Evolutionary conservation across 805 yeast genomes (phyloP), one percentile per base, ranked within the genome.

Genomic region (Candida insectalens): DNA sequence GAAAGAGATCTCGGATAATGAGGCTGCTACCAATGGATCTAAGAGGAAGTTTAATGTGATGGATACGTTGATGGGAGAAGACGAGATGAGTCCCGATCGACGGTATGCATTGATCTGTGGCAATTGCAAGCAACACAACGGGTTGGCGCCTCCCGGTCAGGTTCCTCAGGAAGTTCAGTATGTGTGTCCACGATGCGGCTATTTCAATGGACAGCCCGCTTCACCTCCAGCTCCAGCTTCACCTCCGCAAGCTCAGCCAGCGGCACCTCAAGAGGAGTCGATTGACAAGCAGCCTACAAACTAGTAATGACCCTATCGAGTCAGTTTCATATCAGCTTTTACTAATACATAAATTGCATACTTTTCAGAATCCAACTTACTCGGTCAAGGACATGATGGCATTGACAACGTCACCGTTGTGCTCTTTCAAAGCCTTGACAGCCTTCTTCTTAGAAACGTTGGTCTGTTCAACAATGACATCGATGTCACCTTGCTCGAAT

Each of bases 321-420:
- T n/a, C n/a, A n/a, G n/a, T n/a, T n/a, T n/a, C n/a, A n/a, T n/a
- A n/a, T n/a, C n/a, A n/a, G n/a, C n/a, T n/a, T n/a, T n/a, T n/a
- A n/a, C 3, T 22, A 4, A 10, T 21, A 6, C 13, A 16, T 13
- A 29, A 16, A 25, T 12, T 12, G 19, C n/a, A 15, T 26, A 20
- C 19, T 12, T 20, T 16, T 18, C n/a, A 33, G 19, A 34, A 36
- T 9, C 22, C n/a, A 35, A 22, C 22, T 34, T 50, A 46, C 31
- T 45, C 41, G 34, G 60, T 49, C 36, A 81, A 69, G 45, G 82
- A 77, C 95, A 89, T 84, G 62, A 89, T 85, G 49, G 97, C 89
- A 60, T 88, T 87, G 59, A 92, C 96, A 65, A 92, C 78, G 62
- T 92, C 97, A 62, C 88, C 87, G 51, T 83, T 74, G 71, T 88